Percentiles rank a stretch among this genome's conserved stretches.
phyloP scores from a whole-genome alignment of 164 flowering plant genomes.

The Pachysandra terminalis region DNA sequence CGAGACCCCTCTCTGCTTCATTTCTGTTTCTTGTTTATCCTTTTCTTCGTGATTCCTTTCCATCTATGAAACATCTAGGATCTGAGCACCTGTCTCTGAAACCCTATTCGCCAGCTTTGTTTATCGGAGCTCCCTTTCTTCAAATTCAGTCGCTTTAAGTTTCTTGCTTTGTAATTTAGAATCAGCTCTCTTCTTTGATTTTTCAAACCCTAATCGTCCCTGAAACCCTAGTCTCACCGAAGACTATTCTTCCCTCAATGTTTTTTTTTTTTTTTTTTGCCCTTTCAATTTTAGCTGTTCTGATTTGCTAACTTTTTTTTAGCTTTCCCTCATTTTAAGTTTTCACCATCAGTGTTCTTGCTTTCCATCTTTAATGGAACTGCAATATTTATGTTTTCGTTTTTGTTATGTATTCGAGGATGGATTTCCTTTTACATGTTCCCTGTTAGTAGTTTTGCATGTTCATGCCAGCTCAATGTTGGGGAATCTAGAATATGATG shows the following conservation, averaged over 20 bases:
- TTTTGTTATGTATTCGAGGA: too few relatives aligned
- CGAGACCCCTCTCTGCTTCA: too few relatives aligned
- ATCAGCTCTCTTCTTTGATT: neutral
- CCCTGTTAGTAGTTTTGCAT: too few relatives aligned
- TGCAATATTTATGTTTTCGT: too few relatives aligned
- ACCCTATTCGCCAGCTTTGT: too few relatives aligned
- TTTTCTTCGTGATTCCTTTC: neutral
- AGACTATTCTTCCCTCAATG: neutral
- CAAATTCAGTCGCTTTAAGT: neutral
- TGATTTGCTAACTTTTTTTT: neutral
- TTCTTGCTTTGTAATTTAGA: neutral
- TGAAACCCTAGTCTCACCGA: slow-evolving; percentile 4
- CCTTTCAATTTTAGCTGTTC: neutral
- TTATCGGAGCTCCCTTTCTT: too few relatives aligned
- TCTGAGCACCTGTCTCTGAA: too few relatives aligned
- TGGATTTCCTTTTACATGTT: too few relatives aligned
- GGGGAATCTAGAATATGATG: too few relatives aligned
- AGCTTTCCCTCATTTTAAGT: neutral
- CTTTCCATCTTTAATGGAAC: too few relatives aligned
- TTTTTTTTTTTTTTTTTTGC: neutral
- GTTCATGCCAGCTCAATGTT: too few relatives aligned
- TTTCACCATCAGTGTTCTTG: neutral
- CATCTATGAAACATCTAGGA: too few relatives aligned
- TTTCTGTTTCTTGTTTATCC: neutral
- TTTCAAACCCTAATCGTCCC: slow-evolving; percentile 8